Evolutionary conservation across 139 green algal genomes (phyloP), one percentile per base, ranked within the genome.

Genomic region (Cymbomonas tetramitiformis): DNA sequence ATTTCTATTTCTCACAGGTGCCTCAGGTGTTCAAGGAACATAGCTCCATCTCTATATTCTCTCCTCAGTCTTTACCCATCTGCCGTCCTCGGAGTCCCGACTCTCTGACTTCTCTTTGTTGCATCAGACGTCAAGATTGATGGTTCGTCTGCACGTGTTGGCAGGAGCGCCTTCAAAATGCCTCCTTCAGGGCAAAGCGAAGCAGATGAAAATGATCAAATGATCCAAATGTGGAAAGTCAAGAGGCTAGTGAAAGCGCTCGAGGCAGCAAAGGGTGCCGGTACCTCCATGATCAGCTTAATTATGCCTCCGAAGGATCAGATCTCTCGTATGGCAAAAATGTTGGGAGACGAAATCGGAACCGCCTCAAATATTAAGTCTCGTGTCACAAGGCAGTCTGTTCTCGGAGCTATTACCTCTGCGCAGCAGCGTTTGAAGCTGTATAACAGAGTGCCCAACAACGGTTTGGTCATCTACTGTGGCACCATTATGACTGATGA

Each of bases 301-400:
- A 95, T 99, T 55, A 91, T 98, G 77, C 91, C 91, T 21, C 91
- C 92, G 0, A 93, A 95, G 56, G 93, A 95, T 68, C 90, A 97
- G 82, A 58, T 98, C 29, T 58, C 86, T 0, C 81, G 90, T 30
- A 84, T 91, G 0, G 71, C 83, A 26, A 95, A 95, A 57, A 99
- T 99, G 91, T 75, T 99, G 51, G 80, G 70, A 5, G 90, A 95
- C 70, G 91, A 99, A 65, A 94, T 94, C 60, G 91, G 91, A 21
- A 97, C 91, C 18, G 91, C 91, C 0, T 95, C 87, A 31, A 99
- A 99, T 73, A 98, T 99, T 70, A 99, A 99, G 74, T 90, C 73
- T 29, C 75, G 91, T 0, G 90, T 99, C n/a, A 99, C 96, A 74
- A 67, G 91, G 15, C 81, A 95, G 51, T 96, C 86, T 23, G 91